Conservation (phyloP, 306 rosid species). For the Pterocarpus santalinus region DNA sequence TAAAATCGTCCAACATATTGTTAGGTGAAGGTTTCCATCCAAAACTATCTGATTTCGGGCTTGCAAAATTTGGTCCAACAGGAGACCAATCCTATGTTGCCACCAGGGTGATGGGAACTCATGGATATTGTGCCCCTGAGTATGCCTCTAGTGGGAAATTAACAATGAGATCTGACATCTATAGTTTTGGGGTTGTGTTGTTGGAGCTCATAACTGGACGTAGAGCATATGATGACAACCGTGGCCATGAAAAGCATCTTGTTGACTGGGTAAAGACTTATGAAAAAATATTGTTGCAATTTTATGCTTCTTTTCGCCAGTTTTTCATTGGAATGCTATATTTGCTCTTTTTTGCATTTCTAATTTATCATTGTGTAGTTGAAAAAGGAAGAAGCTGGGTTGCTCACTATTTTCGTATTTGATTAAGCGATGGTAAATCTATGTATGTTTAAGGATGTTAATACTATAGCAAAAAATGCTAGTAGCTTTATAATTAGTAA, state of each 20-base stretch:
- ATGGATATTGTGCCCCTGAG: conserved; percentile 86
- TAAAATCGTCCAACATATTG: conserved; percentile 71
- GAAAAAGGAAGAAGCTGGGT: conserved; percentile 13
- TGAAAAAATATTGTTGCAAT: not conserved
- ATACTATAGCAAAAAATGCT: conserved; percentile 3
- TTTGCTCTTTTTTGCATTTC: conserved; percentile 1
- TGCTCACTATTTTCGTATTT: not conserved
- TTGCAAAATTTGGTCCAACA: conserved; percentile 76
- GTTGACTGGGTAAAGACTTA: conserved; percentile 63
- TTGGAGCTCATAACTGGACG: conserved; percentile 75
- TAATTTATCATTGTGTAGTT: not conserved
- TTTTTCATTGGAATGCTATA: conserved; percentile 16
- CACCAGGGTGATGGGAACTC: conserved; percentile 83
- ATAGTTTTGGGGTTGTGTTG: conserved; percentile 77
- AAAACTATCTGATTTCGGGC: conserved; percentile 83
- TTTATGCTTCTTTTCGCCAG: not conserved
- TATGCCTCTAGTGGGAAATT: conserved; percentile 71
- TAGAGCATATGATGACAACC: conserved; percentile 56
- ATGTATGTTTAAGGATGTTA: not conserved
- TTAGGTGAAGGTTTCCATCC: conserved; percentile 62
- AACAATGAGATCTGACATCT: conserved; percentile 72
- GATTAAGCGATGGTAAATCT: not conserved
- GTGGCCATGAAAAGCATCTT: conserved; percentile 53
- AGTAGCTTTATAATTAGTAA: not conserved
- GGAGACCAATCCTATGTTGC: conserved; percentile 72